Evolutionary conservation across 2,329 filamentous ascomycete genomes (phyloP), one percentile per base, ranked within the genome.

Genomic region (Tolypocladium guangdongense): DNA sequence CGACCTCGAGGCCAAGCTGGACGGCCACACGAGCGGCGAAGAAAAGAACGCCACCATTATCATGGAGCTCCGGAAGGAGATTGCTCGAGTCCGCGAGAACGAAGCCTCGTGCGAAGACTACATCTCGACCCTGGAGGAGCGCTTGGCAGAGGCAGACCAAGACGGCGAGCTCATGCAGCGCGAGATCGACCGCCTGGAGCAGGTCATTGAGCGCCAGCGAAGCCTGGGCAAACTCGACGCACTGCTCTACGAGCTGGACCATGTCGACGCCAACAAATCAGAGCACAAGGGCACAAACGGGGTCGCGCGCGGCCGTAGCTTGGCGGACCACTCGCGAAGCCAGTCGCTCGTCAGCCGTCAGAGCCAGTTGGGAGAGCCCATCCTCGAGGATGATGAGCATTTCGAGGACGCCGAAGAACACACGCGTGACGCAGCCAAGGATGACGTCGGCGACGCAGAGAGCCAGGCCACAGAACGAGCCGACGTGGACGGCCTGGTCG

Each of bases 161-260:
- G 93, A 99, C 66, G 84, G 89, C 58, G 93, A 97, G 67, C 75
- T 96, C 56, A 96, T 99, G 92, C 90, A 96, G 68, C 88, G 92
- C 37, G 93, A 99, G 65, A 88, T 99, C 58, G 89, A 96, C 63
- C 84, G 92, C 36, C 77, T 99, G 14, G 93, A 97, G 69, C 89
- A 96, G 68, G 90, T 99, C 8, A 84, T 99, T 51, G 92, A 97
- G 69, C 88, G 95, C 49, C 93, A 99, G 69, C 82, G 93, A 55
- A 96, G 91, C 66, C 81, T 99, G 4, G 93, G 93, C 41, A 95
- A 96, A 69, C 80, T 99, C 4, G 93, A 99, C 66, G 95, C 87
- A 52, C 79, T 99, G 8, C 80, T 99, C 0, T 85, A 95, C 61
- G 93, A 99, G 64, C 80, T 97, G 11, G 93, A 97, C 63, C 78